phyloP scores from a whole-genome alignment of 148 eudicot species.

The Chenopodium album region DNA sequence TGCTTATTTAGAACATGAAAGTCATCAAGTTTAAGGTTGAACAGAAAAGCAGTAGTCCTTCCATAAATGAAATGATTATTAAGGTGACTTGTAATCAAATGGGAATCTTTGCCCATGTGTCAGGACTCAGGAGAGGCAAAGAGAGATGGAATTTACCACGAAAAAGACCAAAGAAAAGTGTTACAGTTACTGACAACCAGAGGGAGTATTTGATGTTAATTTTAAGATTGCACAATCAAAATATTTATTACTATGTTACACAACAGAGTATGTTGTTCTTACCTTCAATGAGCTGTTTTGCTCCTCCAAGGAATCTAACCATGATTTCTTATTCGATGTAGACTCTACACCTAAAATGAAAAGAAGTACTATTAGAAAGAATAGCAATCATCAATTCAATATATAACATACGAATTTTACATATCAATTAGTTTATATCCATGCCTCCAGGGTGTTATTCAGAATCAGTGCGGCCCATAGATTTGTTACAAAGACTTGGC shows the following conservation, averaged over 20 bases:
- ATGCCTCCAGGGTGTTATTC: not conserved
- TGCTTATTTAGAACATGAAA: not conserved
- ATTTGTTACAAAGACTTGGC: not conserved
- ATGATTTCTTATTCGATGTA: conserved; percentile 37
- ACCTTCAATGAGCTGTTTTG: conserved; percentile 70
- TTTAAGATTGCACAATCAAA: not conserved
- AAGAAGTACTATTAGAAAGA: conserved; percentile 3
- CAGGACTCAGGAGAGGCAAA: not conserved
- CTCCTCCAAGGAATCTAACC: conserved; percentile 50
- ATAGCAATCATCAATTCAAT: not conserved
- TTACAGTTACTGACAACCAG: not conserved
- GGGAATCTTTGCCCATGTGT: not conserved
- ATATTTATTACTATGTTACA: not conserved
- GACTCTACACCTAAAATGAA: conserved; percentile 41
- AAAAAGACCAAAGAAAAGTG: no score
- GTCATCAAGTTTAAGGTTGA: not conserved
- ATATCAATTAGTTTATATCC: not conserved
- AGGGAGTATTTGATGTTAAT: not conserved
- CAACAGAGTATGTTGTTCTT: conserved; percentile 2
- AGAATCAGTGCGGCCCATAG: not conserved
- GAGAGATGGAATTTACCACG: not conserved
- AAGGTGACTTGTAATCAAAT: not conserved
- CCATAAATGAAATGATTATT: not conserved
- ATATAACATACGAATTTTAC: not conserved
- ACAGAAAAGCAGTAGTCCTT: not conserved